Percentiles rank a stretch among this genome's conserved stretches.
Evolutionary conservation across 2,329 filamentous ascomycete genomes (phyloP).

Genomic region (Cytospora chrysosperma): DNA sequence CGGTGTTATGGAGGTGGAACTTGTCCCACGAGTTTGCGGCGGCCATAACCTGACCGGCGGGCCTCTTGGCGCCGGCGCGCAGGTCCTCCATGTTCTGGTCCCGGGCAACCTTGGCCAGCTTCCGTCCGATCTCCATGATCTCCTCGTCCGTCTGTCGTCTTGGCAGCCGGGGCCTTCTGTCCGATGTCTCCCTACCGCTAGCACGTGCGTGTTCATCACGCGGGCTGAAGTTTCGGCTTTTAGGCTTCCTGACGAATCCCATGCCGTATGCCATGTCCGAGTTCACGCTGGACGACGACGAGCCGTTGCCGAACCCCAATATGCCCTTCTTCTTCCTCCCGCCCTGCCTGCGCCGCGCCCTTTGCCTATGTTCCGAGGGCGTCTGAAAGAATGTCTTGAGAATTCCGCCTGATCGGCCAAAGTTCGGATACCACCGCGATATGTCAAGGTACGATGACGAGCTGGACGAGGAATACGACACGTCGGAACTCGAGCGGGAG

Average conservation of each 20-base stretch:
- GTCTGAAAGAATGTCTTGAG: conserved; percentile 63
- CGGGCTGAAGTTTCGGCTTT: conserved; percentile 36
- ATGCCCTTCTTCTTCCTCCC: conserved; percentile 51
- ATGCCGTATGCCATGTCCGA: conserved; percentile 67
- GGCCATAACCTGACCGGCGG: conserved; percentile 39
- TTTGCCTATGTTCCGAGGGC: conserved; percentile 54
- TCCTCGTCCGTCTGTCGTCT: conserved; percentile 54
- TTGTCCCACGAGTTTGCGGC: conserved; percentile 43
- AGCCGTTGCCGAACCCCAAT: conserved; percentile 60
- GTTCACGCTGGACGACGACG: conserved; percentile 45
- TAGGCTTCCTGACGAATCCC: conserved; percentile 51
- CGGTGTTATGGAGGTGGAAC: conserved; percentile 41
- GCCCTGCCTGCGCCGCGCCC: conserved; percentile 38
- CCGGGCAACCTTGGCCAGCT: conserved; percentile 53
- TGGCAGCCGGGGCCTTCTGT: conserved; percentile 20
- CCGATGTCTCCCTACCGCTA: conserved; percentile 6
- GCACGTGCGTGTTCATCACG: conserved; percentile 22
- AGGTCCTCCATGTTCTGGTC: conserved; percentile 52
- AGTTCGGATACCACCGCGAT: conserved; percentile 52
- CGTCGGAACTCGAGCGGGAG: conserved; percentile 35
- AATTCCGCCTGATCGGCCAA: conserved; percentile 51
- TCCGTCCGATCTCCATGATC: conserved; percentile 54
- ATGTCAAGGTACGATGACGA: conserved; percentile 63
- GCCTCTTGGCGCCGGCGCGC: conserved; percentile 40
- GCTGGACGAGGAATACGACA: conserved; percentile 47